Evolutionary conservation across 345 rosid species (phyloP).

Genomic region (Psidium guajava): DNA sequence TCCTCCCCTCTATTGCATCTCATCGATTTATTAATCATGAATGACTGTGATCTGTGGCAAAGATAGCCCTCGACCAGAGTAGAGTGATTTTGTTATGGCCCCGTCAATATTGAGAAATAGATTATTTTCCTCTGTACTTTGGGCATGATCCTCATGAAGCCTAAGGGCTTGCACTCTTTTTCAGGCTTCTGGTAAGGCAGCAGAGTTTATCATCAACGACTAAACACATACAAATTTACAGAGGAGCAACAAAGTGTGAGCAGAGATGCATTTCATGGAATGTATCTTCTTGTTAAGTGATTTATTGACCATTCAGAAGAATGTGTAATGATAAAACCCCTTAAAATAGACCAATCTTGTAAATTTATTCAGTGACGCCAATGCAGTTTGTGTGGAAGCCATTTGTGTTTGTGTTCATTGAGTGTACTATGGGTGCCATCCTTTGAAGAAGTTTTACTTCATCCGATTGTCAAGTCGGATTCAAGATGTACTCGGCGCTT

Average conservation of each 20-base stretch:
- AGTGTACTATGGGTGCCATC: neutral
- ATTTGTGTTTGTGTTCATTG: neutral
- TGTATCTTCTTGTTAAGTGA: neutral
- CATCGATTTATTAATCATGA: neutral
- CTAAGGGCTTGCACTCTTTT: neutral
- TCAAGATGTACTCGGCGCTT: neutral
- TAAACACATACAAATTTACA: neutral
- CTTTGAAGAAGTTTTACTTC: neutral
- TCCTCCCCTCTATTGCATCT: neutral
- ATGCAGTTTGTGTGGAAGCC: neutral
- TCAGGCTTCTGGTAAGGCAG: slow-evolving; percentile 29
- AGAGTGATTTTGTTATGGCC: neutral
- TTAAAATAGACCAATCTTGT: neutral
- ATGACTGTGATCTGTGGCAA: neutral
- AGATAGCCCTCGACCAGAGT: neutral
- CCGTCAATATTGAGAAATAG: neutral
- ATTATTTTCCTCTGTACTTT: neutral
- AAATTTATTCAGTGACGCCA: neutral
- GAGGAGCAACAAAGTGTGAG: neutral
- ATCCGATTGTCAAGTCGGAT: neutral
- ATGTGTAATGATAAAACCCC: neutral
- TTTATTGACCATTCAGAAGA: neutral
- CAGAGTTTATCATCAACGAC: slow-evolving; percentile 14
- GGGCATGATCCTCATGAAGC: neutral
- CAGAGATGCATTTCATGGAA: neutral